Conservation (phyloP, 345 rosid species). For the Eucalyptus curtisii region DNA sequence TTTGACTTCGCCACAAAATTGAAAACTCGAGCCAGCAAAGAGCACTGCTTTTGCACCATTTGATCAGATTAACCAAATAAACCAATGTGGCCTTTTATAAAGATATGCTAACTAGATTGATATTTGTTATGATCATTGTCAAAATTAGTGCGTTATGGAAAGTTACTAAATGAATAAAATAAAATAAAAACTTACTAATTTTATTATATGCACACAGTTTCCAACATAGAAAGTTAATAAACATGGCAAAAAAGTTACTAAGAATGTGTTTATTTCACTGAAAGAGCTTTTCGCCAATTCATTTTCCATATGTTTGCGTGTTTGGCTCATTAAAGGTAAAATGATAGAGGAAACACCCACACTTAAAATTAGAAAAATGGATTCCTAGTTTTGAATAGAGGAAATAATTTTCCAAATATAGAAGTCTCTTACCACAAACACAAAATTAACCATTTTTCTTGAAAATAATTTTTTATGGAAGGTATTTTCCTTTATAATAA, state of each 20-base stretch:
- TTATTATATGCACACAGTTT: neutral
- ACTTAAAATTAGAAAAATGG: neutral
- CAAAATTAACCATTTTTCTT: neutral
- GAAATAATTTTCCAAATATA: neutral
- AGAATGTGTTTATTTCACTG: neutral
- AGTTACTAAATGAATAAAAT: neutral
- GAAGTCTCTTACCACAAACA: neutral
- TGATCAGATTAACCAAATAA: neutral
- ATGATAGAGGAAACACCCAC: neutral
- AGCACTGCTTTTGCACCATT: neutral
- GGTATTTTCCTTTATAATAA: neutral
- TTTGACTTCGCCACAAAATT: neutral
- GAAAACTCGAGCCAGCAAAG: neutral
- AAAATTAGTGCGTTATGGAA: neutral
- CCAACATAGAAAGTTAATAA: neutral
- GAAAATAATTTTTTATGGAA: neutral
- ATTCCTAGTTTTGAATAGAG: neutral
- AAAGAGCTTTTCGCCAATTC: neutral
- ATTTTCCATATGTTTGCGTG: neutral
- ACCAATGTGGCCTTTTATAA: neutral
- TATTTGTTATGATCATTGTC: neutral
- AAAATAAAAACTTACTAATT: neutral
- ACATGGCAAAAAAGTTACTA: neutral
- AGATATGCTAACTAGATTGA: neutral
- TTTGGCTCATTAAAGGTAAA: neutral